Evolutionary conservation across 164 flowering plant genomes (phyloP), one percentile per base, ranked within the genome.

Genomic region (Buxus sempervirens): DNA sequence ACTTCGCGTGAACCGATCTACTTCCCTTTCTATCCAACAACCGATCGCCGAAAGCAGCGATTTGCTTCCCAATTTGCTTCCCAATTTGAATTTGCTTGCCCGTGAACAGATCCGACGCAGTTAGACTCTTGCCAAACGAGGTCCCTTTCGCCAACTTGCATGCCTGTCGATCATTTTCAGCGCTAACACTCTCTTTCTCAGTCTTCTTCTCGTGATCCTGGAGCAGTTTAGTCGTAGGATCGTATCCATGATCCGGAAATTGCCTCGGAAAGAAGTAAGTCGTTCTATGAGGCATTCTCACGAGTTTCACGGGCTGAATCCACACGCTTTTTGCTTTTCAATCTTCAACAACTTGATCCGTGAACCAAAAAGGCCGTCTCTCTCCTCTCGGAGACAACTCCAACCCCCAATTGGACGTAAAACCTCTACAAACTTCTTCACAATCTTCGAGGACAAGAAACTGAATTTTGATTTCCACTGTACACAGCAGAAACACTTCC

Each of bases 181-280:
- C 70, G 67, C 58, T 57, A 62, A 68, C 70, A 14, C 64, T 38
- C 28, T 54, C 57, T 36, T 56, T 76, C 62, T 27, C n/a, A 23
- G 16, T 54, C 74, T 75, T 76, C 74, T 76, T 80, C 88, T 82
- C 96, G 84, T 86, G 96, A 86, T 74, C 83, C 38, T 57, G 67
- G 16, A 69, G 24, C 67, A 70, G 73, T 48, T 79, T 80, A 27
- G 67, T 21, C 13, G 77, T 60, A 5, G 78, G 69, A 32, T 76
- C 85, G 32, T 70, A 66, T n/a, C 82, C 63, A 22, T 72, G 81
- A 62, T 82, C 88, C 9, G 88, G 88, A 73, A 84, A 86, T 69
- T 83, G 90, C 84, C 91, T 75, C 18, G 91, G 91, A 70, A 91
- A 91, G 70, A 86, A 74, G 84, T 85, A 85, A 32, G 92, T 88